Conservation (phyloP, 73 alveolate genomes). For the Paramecium primaurelia region DNA sequence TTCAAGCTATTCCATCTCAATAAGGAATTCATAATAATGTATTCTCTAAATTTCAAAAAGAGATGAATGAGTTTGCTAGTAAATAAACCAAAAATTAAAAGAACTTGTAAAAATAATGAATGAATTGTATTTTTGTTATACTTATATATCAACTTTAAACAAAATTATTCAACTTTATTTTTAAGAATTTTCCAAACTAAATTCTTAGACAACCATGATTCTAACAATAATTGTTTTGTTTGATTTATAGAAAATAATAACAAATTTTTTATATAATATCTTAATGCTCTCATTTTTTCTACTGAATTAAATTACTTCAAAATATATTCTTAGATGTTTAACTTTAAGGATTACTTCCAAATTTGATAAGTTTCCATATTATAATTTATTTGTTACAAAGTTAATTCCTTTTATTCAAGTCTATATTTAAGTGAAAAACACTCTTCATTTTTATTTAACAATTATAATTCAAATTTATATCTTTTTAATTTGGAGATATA, state of each 20-base stretch:
- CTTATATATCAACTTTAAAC: background rate
- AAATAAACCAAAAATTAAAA: background rate
- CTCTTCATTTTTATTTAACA: background rate
- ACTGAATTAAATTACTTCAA: background rate
- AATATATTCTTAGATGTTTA: background rate
- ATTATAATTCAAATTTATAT: background rate
- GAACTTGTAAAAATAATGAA: background rate
- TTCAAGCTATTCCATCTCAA: constrained; percentile 31
- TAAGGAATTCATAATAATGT: background rate
- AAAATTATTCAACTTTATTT: background rate
- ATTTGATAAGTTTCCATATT: background rate
- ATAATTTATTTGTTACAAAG: background rate
- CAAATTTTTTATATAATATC: background rate
- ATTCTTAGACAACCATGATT: background rate
- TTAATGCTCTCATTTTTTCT: background rate
- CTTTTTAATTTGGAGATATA: background rate
- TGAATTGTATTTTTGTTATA: background rate
- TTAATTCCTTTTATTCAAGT: background rate
- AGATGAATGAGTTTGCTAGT: constrained; percentile 12
- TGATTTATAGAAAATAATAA: background rate
- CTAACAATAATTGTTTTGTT: background rate
- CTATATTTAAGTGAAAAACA: background rate
- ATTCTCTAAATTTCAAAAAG: constrained; percentile 16
- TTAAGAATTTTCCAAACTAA: background rate
- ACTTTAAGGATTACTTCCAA: background rate